These are phyloP conservation scores for Carex scoparia DNA, from an alignment of 176 grass and related monocot genomes.

Conservation along the genomic window DNA sequence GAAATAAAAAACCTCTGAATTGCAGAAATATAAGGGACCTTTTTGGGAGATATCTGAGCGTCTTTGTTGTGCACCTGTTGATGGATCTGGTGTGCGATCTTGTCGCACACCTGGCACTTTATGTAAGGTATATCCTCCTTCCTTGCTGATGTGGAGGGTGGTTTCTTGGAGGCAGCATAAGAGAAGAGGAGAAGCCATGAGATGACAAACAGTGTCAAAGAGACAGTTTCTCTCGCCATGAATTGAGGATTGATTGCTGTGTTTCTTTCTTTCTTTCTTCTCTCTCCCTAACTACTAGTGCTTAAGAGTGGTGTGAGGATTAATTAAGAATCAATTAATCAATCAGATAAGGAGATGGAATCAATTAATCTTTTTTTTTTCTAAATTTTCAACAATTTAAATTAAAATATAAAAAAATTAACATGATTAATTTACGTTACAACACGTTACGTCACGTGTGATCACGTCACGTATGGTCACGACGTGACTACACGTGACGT, in stretches of 20 bases:
- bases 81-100: slow-evolving; percentile 87
- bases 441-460: too few relatives aligned
- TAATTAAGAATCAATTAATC: too few relatives aligned
- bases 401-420: too few relatives aligned
- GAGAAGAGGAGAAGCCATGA: slow-evolving; percentile 26
- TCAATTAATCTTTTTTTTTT: too few relatives aligned
- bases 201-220: slow-evolving; percentile 19
- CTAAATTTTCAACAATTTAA: too few relatives aligned
- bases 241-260: background rate
- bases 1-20: background rate
- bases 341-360: too few relatives aligned
- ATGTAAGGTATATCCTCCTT: slow-evolving; percentile 89
- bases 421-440: too few relatives aligned
- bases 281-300: too few relatives aligned
- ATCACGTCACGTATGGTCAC: too few relatives aligned
- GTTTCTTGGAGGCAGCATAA: slow-evolving; percentile 39
- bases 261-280: background rate
- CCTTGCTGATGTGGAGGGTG: slow-evolving; percentile 56
- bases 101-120: slow-evolving; percentile 90
- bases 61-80: slow-evolving; percentile 53
- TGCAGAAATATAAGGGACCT: slow-evolving; percentile 29
- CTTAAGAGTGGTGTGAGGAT: too few relatives aligned
- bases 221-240: slow-evolving; percentile 1
- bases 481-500: too few relatives aligned
- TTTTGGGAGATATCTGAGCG: slow-evolving; percentile 52